Percentiles rank a stretch among this genome's conserved stretches.
Conservation (phyloP, 192 early-diverging fungal genomes). For the Coemansia furcata region DNA sequence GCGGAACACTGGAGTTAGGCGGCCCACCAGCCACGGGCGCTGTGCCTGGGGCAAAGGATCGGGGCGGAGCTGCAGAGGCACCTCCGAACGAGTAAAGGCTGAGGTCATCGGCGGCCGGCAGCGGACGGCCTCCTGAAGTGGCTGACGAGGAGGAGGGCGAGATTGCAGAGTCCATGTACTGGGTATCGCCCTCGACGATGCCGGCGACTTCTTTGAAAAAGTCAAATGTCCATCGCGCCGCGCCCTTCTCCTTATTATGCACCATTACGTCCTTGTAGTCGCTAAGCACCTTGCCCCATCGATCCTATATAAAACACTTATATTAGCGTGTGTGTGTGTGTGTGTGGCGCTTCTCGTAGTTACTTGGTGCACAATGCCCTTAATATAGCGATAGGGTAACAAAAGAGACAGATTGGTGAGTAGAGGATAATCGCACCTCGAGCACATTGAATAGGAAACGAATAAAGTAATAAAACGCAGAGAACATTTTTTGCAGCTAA, state of each 20-base stretch:
- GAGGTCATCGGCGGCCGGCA: slow-evolving; percentile 18
- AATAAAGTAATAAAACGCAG: not conserved
- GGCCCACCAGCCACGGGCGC: not conserved
- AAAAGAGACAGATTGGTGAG: slow-evolving; percentile 3
- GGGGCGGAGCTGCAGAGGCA: not conserved
- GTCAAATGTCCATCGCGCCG: slow-evolving; percentile 54
- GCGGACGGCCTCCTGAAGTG: not conserved
- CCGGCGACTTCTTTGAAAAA: slow-evolving; percentile 51
- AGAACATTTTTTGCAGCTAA: too few relatives aligned
- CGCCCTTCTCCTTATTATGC: slow-evolving; percentile 54
- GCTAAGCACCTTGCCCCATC: slow-evolving; percentile 55
- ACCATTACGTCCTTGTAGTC: slow-evolving; percentile 54
- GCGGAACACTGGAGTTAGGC: not conserved
- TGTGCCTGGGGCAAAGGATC: not conserved
- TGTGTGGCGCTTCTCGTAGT: not conserved
- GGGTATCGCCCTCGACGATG: slow-evolving; percentile 43
- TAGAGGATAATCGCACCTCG: slow-evolving; percentile 1
- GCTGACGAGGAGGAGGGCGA: slow-evolving; percentile 19
- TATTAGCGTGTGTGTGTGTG: not conserved
- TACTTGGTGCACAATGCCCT: too few relatives aligned
- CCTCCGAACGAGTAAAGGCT: slow-evolving; percentile 27
- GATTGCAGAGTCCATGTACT: slow-evolving; percentile 38
- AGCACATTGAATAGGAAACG: not conserved
- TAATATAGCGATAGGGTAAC: not conserved
- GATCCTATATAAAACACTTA: slow-evolving; percentile 29